Base-by-base conservation (phyloP, 495 filamentous ascomycete genomes). In the Hyaloscypha finlandica region DNA sequence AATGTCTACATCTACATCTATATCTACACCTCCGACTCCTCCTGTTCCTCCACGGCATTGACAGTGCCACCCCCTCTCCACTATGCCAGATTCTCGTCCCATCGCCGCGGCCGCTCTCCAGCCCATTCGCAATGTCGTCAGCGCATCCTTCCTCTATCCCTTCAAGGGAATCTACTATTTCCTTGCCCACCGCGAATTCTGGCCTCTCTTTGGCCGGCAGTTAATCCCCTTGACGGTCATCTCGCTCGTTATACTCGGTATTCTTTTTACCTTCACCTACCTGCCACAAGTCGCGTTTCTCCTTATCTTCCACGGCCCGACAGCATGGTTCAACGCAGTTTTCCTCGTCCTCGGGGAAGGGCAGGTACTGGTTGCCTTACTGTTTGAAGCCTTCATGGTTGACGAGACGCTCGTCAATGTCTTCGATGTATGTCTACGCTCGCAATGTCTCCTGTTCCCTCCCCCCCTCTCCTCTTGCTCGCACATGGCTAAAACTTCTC, bases 261-360 rank as follows among this genome's bases (percentile, higher is more conserved):
- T 89, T 45, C 84, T 97, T 76, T 99, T 99, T 75, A 80, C 88
- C 29, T 91, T 97, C 74, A 88, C 92, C 25, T 99, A 97, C 71
- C 73, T 97, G 16, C 94, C 95, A 0, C 95, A 98, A 79, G 85
- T 88, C 57, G 88, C 92, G 8, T 83, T 93, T 64, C 78, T 97
- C 33, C 82, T 90, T 65, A 85, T 97, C 74, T 93, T 96, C 71
- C 92, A 92, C 61, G 95, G 95, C 0, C 92, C 91, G 0, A 79
- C 93, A 9, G 91, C 91, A 19, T 89, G 88, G 73, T 71, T 96
- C 51, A 91, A 88, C 35, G 90, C 92, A 6, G 86, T 87, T 0
- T 77, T 96, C 11, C 84, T 97, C 55, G 90, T 95, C 8, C 83
- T 97, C 25, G 90, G 86, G 63, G 95, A 98, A 73, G 89, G 88